A percentile compares a stretch with the other conserved stretches of the same genome.
These are phyloP conservation scores for Oryza glaberrima DNA, from an alignment of 176 grass and related monocot species.

Conservation along the genomic window DNA sequence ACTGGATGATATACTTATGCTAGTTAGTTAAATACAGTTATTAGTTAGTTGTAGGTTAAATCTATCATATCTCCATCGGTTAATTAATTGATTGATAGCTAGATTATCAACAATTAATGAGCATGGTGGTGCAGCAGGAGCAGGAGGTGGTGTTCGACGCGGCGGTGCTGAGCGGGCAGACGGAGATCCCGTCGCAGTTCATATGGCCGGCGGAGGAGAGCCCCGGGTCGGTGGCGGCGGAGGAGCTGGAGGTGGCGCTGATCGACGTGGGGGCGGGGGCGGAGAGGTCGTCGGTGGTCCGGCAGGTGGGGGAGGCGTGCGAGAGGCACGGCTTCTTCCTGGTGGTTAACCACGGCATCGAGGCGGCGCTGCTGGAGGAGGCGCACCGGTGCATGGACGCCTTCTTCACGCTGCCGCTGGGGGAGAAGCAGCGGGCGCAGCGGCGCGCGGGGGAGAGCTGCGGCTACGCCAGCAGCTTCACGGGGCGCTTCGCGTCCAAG, in stretches of 20 bases:
- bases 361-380: slow-evolving; percentile 49
- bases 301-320: slow-evolving; percentile 58
- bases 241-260: slow-evolving; percentile 72
- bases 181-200: slow-evolving; percentile 77
- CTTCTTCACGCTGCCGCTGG: slow-evolving; percentile 83
- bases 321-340: slow-evolving; percentile 87
- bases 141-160: slow-evolving; percentile 68
- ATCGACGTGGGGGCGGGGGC: slow-evolving; percentile 66
- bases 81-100: too few relatives aligned
- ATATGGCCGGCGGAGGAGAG: slow-evolving; percentile 79
- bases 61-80: too few relatives aligned
- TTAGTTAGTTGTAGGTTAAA: too few relatives aligned
- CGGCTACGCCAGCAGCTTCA: slow-evolving; percentile 98
- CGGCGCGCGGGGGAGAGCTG: slow-evolving; percentile 64
- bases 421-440: slow-evolving; percentile 83
- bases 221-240: slow-evolving; percentile 50
- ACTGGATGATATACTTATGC: too few relatives aligned
- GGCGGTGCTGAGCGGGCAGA: slow-evolving; percentile 38
- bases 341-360: slow-evolving; percentile 85
- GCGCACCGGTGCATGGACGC: slow-evolving; percentile 71
- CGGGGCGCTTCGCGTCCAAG: slow-evolving; percentile 71
- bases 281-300: slow-evolving; percentile 31
- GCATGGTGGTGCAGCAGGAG: slow-evolving; percentile 6
- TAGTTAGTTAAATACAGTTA: too few relatives aligned
- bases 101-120: not conserved